Evolutionary conservation across 345 rosid genomes (phyloP).

Genomic region (sweet orange (Citrus sinensis)): DNA sequence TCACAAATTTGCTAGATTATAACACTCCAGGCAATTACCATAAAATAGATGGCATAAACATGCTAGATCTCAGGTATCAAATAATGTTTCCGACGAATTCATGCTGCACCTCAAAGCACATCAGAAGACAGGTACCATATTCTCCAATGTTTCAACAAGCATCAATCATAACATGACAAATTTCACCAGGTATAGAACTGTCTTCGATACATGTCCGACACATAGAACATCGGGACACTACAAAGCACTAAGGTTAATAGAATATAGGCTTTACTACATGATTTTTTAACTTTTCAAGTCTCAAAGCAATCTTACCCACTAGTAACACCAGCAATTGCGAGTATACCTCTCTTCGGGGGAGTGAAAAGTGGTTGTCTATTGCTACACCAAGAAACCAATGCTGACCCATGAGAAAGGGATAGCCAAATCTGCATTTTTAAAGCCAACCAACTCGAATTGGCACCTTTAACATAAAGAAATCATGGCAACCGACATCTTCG

Average conservation of each 20-base stretch:
- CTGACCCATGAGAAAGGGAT: conserved; percentile 77
- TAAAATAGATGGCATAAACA: neutral
- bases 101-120: conserved; percentile 14
- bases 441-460: conserved; percentile 95
- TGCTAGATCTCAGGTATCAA: neutral
- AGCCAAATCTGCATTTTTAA: conserved; percentile 98
- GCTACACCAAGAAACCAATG: conserved; percentile 99
- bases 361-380: conserved; percentile 70
- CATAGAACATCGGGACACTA: conserved; percentile 29
- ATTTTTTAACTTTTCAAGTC: conserved; percentile 50
- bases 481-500: conserved; percentile 82
- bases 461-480: conserved; percentile 76
- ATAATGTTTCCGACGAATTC: neutral
- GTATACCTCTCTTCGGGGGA: conserved; percentile 82
- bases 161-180: conserved; percentile 25
- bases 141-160: conserved; percentile 30
- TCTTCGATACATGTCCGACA: conserved; percentile 38
- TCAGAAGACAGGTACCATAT: conserved; percentile 16
- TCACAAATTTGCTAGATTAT: neutral
- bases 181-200: conserved; percentile 30
- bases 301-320: conserved; percentile 97
- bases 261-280: conserved; percentile 54
- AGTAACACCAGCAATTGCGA: conserved; percentile 73
- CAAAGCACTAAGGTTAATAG: conserved; percentile 37
- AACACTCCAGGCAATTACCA: conserved; percentile 7